Evolutionary conservation across 2,329 filamentous ascomycete species (phyloP).

Genomic region (Pseudocercospora crystallina): DNA sequence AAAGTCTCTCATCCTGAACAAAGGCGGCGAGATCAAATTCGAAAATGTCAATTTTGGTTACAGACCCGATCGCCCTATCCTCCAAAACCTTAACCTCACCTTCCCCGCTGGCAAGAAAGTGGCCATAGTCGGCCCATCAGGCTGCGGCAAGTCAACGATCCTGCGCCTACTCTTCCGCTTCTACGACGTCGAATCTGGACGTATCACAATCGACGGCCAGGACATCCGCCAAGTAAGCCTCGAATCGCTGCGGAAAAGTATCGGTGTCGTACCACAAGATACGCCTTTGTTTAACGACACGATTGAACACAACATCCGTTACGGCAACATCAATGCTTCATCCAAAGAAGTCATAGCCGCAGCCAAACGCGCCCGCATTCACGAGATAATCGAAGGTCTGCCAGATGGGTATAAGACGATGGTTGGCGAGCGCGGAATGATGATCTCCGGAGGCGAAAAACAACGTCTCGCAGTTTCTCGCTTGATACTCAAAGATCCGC

Average conservation of each 20-base stretch:
- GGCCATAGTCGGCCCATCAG: slow-evolving; percentile 89
- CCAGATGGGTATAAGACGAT: slow-evolving; percentile 83
- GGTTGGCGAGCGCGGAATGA: slow-evolving; percentile 91
- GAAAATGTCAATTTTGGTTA: slow-evolving; percentile 96
- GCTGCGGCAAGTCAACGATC: slow-evolving; percentile 94
- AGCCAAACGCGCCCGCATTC: slow-evolving; percentile 78
- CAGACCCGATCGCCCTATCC: slow-evolving; percentile 78
- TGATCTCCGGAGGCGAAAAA: slow-evolving; percentile 94
- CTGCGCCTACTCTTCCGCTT: slow-evolving; percentile 88
- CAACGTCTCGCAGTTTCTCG: slow-evolving; percentile 83
- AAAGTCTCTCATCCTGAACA: slow-evolving; percentile 67
- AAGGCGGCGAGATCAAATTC: slow-evolving; percentile 86
- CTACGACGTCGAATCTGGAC: slow-evolving; percentile 83
- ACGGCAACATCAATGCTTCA: slow-evolving; percentile 77
- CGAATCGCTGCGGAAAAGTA: slow-evolving; percentile 78
- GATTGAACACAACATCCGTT: slow-evolving; percentile 92
- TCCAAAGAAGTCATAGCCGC: slow-evolving; percentile 72
- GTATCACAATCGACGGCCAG: slow-evolving; percentile 89
- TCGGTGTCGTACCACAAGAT: slow-evolving; percentile 95
- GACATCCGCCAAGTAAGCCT: slow-evolving; percentile 81
- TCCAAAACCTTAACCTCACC: slow-evolving; percentile 79
- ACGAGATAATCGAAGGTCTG: slow-evolving; percentile 76
- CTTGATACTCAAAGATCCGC: slow-evolving; percentile 83
- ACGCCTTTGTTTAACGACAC: slow-evolving; percentile 97
- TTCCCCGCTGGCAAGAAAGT: slow-evolving; percentile 96